Percentiles rank a stretch among this genome's conserved stretches.
phyloP scores from a whole-genome alignment of 768 basidiomycete genomes.

The Mycena floridula region DNA sequence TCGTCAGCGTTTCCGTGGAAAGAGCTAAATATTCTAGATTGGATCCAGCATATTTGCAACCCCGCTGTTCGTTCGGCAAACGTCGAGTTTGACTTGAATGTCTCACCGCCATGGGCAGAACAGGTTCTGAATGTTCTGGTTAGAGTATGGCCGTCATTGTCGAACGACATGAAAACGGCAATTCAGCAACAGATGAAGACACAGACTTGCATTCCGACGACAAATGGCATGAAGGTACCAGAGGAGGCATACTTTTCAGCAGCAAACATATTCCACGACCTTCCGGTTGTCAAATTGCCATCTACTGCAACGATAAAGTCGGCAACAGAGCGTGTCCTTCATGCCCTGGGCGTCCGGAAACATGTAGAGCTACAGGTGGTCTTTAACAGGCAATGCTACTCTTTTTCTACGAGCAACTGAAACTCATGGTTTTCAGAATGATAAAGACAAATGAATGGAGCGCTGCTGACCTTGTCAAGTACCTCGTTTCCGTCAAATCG shows the following conservation, averaged over 20 bases:
- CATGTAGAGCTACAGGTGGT: constrained; percentile 91
- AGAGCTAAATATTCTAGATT: constrained; percentile 71
- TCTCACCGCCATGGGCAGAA: constrained; percentile 74
- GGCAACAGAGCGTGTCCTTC: constrained; percentile 61
- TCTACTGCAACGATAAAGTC: constrained; percentile 62
- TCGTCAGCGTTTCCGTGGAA: constrained; percentile 62
- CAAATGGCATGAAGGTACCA: constrained; percentile 66
- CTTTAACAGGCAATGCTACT: constrained; percentile 66
- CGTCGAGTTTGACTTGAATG: constrained; percentile 53
- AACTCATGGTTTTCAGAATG: constrained; percentile 44
- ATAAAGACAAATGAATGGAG: constrained; percentile 90
- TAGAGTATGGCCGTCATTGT: constrained; percentile 67
- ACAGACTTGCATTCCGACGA: constrained; percentile 65
- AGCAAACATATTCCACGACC: constrained; percentile 84
- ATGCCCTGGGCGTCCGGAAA: constrained; percentile 76
- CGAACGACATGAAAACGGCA: constrained; percentile 37
- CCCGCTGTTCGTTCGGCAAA: constrained; percentile 33
- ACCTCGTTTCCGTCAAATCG: constrained; percentile 77
- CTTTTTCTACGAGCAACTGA: background rate
- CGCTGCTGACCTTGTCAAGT: constrained; percentile 76
- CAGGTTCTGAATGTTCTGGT: constrained; percentile 61
- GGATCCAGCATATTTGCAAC: constrained; percentile 63
- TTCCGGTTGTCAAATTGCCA: constrained; percentile 72
- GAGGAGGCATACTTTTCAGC: constrained; percentile 77
- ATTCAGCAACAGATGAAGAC: constrained; percentile 42